Conservation (phyloP, 768 basidiomycete genomes). For the Phylloporus arenicola region DNA sequence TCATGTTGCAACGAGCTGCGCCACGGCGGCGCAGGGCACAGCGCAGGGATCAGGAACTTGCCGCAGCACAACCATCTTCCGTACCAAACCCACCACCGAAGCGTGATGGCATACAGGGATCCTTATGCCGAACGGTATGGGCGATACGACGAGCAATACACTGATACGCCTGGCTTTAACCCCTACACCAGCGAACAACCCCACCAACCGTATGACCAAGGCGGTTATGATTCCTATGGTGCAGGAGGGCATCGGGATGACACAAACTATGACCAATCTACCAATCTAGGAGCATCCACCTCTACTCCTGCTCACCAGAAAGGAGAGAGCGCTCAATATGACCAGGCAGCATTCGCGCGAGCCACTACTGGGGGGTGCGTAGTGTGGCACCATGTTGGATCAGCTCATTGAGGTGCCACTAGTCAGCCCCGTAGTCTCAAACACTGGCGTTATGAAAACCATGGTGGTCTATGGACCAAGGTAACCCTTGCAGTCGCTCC, state of each 20-base stretch:
- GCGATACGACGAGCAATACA: conserved; percentile 30
- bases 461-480: conserved; percentile 66
- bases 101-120: conserved; percentile 48
- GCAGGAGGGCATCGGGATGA: conserved; percentile 36
- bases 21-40: no score
- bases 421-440: conserved; percentile 33
- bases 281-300: conserved; percentile 7
- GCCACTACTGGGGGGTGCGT: conserved; percentile 28
- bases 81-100: not conserved
- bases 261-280: conserved; percentile 18
- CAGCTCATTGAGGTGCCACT: conserved; percentile 2
- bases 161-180: conserved; percentile 36
- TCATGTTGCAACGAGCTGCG: conserved; percentile 5
- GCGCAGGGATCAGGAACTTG: not conserved
- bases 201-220: conserved; percentile 51
- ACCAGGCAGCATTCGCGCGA: conserved; percentile 39
- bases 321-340: conserved; percentile 36
- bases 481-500: conserved; percentile 28
- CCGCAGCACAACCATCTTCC: conserved; percentile 19
- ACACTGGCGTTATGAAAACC: conserved; percentile 50
- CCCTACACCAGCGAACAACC: conserved; percentile 42
- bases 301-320: conserved; percentile 21
- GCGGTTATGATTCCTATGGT: conserved; percentile 29
- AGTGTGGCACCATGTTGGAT: not conserved
- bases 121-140: conserved; percentile 41